These are phyloP conservation scores for Penicillium sp. DNA, from an alignment of 2,329 filamentous ascomycete species.

Conservation along the genomic window DNA sequence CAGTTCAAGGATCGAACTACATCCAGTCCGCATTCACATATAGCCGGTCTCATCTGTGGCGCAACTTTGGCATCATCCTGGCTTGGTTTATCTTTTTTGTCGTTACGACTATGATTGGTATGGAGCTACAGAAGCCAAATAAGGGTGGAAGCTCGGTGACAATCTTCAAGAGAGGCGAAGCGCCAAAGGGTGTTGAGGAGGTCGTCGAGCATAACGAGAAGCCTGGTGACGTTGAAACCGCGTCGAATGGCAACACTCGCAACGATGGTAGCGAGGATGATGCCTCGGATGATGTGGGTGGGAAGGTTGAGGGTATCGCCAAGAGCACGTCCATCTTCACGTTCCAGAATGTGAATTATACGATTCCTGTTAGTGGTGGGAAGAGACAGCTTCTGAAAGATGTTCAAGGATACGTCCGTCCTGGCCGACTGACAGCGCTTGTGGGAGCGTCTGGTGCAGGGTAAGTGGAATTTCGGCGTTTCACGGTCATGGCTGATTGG, in stretches of 20 bases:
- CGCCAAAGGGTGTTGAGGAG: slow-evolving; percentile 62
- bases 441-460: slow-evolving; percentile 75
- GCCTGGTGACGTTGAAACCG: slow-evolving; percentile 58
- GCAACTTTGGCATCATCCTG: slow-evolving; percentile 80
- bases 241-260: slow-evolving; percentile 31
- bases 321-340: slow-evolving; percentile 76
- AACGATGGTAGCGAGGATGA: slow-evolving; percentile 18
- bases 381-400: slow-evolving; percentile 59
- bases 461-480: slow-evolving; percentile 28
- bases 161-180: slow-evolving; percentile 72
- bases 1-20: slow-evolving; percentile 61
- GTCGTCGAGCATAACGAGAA: slow-evolving; percentile 56
- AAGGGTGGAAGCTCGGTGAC: slow-evolving; percentile 80
- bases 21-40: slow-evolving; percentile 62
- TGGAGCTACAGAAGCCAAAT: slow-evolving; percentile 77
- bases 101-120: slow-evolving; percentile 73
- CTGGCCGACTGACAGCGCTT: slow-evolving; percentile 76
- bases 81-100: slow-evolving; percentile 78
- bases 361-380: slow-evolving; percentile 53
- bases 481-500: not conserved
- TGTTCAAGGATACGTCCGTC: slow-evolving; percentile 74
- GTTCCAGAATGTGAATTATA: slow-evolving; percentile 84
- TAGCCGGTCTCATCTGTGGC: slow-evolving; percentile 63
- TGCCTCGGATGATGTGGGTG: slow-evolving; percentile 24
- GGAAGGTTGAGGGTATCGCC: slow-evolving; percentile 56